phyloP scores from a whole-genome alignment of 2,329 filamentous ascomycete species.

The Penicillium sp. region DNA sequence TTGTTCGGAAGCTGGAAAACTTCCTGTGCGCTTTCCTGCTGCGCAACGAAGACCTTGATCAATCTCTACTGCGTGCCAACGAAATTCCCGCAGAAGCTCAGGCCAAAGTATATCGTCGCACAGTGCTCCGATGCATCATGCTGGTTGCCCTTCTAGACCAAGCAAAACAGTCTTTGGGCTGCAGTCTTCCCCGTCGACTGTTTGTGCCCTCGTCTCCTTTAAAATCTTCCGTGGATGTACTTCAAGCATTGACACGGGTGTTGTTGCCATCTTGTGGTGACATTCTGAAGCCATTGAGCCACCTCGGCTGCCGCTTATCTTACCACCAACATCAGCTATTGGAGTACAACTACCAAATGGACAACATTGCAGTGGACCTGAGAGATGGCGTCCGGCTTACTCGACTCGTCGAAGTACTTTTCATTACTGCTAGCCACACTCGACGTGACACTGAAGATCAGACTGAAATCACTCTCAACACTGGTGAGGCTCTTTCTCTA shows the following conservation, averaged over 20 bases:
- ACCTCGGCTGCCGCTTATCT: conserved; percentile 57
- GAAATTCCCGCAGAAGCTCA: conserved; percentile 43
- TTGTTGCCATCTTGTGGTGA: conserved; percentile 62
- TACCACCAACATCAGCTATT: conserved; percentile 59
- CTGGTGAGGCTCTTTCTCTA: conserved; percentile 43
- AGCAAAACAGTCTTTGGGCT: conserved; percentile 43
- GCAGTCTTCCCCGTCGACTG: conserved; percentile 42
- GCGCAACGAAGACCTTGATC: conserved; percentile 55
- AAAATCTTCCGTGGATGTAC: conserved; percentile 58
- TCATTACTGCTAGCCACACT: conserved; percentile 44
- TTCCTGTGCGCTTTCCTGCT: conserved; percentile 61
- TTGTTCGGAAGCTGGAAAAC: conserved; percentile 46
- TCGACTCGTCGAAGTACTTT: conserved; percentile 58
- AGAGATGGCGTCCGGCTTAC: conserved; percentile 63
- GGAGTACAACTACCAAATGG: conserved; percentile 59
- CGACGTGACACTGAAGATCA: conserved; percentile 36
- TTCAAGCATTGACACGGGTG: conserved; percentile 54
- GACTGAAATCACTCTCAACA: conserved; percentile 48
- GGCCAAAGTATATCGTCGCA: conserved; percentile 56
- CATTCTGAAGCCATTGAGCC: conserved; percentile 54
- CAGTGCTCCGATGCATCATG: conserved; percentile 59
- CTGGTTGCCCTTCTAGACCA: conserved; percentile 61
- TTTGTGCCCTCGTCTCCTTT: conserved; percentile 54
- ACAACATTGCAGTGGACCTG: conserved; percentile 63
- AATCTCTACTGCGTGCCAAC: conserved; percentile 14